A percentile compares a stretch with the other conserved stretches of the same genome.
Evolutionary conservation across 192 early-diverging fungal genomes (phyloP).

Genomic region (Entophlyctis luteolus): DNA sequence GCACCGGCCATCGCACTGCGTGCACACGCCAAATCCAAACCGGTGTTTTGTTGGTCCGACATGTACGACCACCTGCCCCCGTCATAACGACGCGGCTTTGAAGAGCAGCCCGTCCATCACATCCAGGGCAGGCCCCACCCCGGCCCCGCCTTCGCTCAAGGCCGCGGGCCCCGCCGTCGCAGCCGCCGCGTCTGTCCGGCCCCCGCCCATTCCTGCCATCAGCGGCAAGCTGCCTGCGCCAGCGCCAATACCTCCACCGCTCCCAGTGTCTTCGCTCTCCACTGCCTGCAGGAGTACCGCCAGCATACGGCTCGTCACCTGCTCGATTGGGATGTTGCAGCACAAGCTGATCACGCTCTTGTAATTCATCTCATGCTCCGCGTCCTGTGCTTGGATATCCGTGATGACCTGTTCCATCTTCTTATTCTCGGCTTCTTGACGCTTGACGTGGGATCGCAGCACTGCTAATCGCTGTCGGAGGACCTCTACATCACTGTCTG

Average conservation of each 20-base stretch:
- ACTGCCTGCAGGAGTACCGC: constrained; percentile 72
- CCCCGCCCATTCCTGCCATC: background rate
- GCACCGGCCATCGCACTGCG: constrained; percentile 90
- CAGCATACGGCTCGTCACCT: constrained; percentile 72
- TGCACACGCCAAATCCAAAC: constrained; percentile 84
- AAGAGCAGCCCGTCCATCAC: constrained; percentile 16
- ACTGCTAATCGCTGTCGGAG: background rate
- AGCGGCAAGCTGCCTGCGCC: background rate
- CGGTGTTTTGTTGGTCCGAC: background rate
- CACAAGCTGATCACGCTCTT: constrained; percentile 81
- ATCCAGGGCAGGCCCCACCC: background rate
- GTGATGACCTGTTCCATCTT: constrained; percentile 55
- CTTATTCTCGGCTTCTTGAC: constrained; percentile 30
- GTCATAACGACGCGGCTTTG: constrained; percentile 9
- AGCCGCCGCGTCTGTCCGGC: background rate
- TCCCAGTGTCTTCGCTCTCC: constrained; percentile 57
- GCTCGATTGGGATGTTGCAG: constrained; percentile 72
- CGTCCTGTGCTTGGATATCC: background rate
- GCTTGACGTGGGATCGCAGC: background rate
- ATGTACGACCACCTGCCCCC: too few relatives aligned
- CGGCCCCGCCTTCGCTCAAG: background rate
- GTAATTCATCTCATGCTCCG: constrained; percentile 68
- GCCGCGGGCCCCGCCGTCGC: background rate
- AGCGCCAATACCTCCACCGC: constrained; percentile 28
- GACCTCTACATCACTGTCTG: background rate